phyloP scores from a whole-genome alignment of 1,284 basidiomycete genomes.

The Dichomitus squalens region DNA sequence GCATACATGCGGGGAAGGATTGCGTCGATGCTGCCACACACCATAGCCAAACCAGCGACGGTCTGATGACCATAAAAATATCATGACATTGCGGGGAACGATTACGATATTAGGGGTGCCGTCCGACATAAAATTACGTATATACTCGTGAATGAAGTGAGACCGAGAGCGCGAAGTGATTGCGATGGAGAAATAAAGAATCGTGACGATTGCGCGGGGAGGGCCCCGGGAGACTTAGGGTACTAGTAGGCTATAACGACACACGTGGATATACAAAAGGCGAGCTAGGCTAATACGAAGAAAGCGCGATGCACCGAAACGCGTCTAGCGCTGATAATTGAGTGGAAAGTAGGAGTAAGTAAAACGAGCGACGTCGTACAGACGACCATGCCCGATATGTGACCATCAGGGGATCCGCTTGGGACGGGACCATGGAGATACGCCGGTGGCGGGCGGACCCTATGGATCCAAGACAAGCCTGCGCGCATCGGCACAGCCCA shows the following conservation, averaged over 20 bases:
- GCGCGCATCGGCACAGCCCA: not conserved
- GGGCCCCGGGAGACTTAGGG: not conserved
- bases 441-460: not conserved
- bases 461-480: not conserved
- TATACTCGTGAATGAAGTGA: too few species aligned
- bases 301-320: constrained; percentile 9
- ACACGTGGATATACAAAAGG: constrained; percentile 10
- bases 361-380: not conserved
- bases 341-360: not conserved
- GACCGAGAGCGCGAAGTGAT: too few species aligned
- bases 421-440: not conserved
- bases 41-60: too few species aligned
- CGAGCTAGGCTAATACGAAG: constrained; percentile 4
- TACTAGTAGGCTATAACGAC: not conserved
- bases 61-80: too few species aligned
- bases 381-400: too few species aligned
- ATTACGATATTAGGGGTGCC: too few species aligned
- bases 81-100: too few species aligned
- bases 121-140: too few species aligned
- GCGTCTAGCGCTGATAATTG: constrained; percentile 27
- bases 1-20: too few species aligned
- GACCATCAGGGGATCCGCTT: not conserved
- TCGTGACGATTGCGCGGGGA: too few species aligned
- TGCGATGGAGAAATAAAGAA: too few species aligned
- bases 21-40: too few species aligned